Percentiles rank a stretch among this genome's conserved stretches.
phyloP scores from a whole-genome alignment of 2,329 filamentous ascomycete genomes.

The Diaporthe citri region DNA sequence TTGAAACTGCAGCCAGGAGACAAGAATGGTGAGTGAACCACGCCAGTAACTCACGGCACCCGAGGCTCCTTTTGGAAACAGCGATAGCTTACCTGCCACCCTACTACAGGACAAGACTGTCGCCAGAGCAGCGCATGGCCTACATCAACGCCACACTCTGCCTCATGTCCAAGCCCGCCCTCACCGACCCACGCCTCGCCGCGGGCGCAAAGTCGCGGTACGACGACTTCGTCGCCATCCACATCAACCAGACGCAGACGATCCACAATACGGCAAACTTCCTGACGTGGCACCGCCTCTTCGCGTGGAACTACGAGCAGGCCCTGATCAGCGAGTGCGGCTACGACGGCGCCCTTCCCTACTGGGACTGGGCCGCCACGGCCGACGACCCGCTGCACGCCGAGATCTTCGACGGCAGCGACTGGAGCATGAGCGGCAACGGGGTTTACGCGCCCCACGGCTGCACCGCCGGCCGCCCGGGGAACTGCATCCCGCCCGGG shows the following conservation, averaged over 20 bases:
- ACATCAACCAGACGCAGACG: slow-evolving; percentile 45
- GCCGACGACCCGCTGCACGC: slow-evolving; percentile 56
- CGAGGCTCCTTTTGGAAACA: neutral
- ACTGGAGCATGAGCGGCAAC: slow-evolving; percentile 57
- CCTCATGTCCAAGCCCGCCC: slow-evolving; percentile 47
- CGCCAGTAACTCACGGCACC: no score
- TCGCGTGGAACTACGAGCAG: slow-evolving; percentile 48
- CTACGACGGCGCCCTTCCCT: slow-evolving; percentile 50
- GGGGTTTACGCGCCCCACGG: slow-evolving; percentile 47
- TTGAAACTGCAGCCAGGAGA: slow-evolving; percentile 42
- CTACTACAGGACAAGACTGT: slow-evolving; percentile 31
- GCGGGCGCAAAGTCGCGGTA: slow-evolving; percentile 47
- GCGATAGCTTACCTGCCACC: neutral
- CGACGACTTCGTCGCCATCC: slow-evolving; percentile 48
- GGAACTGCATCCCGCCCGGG: slow-evolving; percentile 45
- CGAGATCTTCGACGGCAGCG: slow-evolving; percentile 62
- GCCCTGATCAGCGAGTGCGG: slow-evolving; percentile 49
- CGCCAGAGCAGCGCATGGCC: slow-evolving; percentile 44
- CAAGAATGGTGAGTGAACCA: slow-evolving; percentile 41
- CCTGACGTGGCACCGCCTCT: slow-evolving; percentile 50
- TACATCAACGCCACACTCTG: slow-evolving; percentile 48
- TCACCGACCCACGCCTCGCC: slow-evolving; percentile 42
- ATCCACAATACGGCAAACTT: slow-evolving; percentile 45
- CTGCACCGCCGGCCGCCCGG: slow-evolving; percentile 42
- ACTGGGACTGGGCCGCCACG: slow-evolving; percentile 60